These are phyloP conservation scores for Cicer chorassanicum DNA, from an alignment of 306 rosid species.

Conservation along the genomic window DNA sequence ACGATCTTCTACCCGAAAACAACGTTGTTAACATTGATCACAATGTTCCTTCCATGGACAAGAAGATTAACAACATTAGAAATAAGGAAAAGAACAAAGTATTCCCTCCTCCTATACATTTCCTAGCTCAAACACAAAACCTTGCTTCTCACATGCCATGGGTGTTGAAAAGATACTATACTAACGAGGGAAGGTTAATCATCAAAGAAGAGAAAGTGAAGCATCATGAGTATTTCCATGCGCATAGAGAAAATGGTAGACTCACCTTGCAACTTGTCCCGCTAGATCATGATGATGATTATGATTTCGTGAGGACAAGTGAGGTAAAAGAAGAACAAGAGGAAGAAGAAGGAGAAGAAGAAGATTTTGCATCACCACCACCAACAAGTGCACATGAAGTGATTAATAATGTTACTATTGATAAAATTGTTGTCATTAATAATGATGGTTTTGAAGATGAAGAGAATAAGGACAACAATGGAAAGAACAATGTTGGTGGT, in stretches of 20 bases:
- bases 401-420: not conserved
- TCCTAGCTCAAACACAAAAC: slow-evolving; percentile 66
- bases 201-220: slow-evolving; percentile 65
- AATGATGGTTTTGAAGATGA: not conserved
- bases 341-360: not conserved
- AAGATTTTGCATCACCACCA: not conserved
- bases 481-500: not conserved
- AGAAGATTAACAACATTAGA: not conserved
- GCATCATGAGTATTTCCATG: slow-evolving; percentile 67
- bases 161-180: slow-evolving; percentile 64
- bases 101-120: slow-evolving; percentile 75
- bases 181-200: slow-evolving; percentile 67
- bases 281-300: slow-evolving; percentile 29
- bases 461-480: not conserved
- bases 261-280: slow-evolving; percentile 73
- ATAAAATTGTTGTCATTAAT: not conserved
- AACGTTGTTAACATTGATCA: not conserved
- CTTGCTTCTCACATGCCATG: slow-evolving; percentile 70
- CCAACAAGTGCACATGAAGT: not conserved
- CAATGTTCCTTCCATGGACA: not conserved
- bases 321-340: not conserved
- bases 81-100: slow-evolving; percentile 29
- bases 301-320: not conserved
- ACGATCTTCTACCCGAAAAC: no score
- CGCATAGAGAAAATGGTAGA: slow-evolving; percentile 71